phyloP scores from a whole-genome alignment of 2,329 filamentous ascomycete genomes.

The Stachybotrys elegans region DNA sequence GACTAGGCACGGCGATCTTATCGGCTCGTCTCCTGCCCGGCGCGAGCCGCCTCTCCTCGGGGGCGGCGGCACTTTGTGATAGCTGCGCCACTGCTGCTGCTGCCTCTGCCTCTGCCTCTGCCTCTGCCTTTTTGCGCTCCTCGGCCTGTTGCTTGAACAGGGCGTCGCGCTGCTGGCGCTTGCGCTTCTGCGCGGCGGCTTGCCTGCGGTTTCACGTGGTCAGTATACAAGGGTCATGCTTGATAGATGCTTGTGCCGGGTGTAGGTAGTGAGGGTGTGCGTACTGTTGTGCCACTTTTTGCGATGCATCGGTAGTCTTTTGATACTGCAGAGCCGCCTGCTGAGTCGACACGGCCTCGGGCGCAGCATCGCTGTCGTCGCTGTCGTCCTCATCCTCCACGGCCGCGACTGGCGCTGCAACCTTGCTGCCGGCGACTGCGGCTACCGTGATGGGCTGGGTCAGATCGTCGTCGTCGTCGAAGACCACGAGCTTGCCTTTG shows the following conservation, averaged over 20 bases:
- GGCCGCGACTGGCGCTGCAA: slow-evolving; percentile 1
- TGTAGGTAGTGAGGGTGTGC: slow-evolving; percentile 13
- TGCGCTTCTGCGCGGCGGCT: slow-evolving; percentile 46
- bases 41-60: neutral
- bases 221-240: too few relatives aligned
- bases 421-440: too few relatives aligned
- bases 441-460: too few relatives aligned
- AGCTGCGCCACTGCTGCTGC: slow-evolving; percentile 10
- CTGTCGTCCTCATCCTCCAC: slow-evolving; percentile 28
- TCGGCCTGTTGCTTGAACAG: slow-evolving; percentile 51
- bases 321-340: slow-evolving; percentile 41
- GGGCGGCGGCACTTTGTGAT: neutral
- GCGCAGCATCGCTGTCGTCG: slow-evolving; percentile 46
- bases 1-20: slow-evolving; percentile 34
- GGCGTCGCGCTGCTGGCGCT: slow-evolving; percentile 49
- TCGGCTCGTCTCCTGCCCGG: slow-evolving; percentile 20
- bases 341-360: slow-evolving; percentile 52
- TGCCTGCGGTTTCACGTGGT: slow-evolving; percentile 31
- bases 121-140: slow-evolving; percentile 35
- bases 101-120: slow-evolving; percentile 15
- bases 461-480: slow-evolving; percentile 29
- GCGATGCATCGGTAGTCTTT: slow-evolving; percentile 39
- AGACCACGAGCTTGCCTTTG: slow-evolving; percentile 25
- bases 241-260: neutral
- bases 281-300: slow-evolving; percentile 48